These are phyloP conservation scores for Gonapodya sp. DNA, from an alignment of 192 early-diverging fungal species.

Conservation along the genomic window DNA sequence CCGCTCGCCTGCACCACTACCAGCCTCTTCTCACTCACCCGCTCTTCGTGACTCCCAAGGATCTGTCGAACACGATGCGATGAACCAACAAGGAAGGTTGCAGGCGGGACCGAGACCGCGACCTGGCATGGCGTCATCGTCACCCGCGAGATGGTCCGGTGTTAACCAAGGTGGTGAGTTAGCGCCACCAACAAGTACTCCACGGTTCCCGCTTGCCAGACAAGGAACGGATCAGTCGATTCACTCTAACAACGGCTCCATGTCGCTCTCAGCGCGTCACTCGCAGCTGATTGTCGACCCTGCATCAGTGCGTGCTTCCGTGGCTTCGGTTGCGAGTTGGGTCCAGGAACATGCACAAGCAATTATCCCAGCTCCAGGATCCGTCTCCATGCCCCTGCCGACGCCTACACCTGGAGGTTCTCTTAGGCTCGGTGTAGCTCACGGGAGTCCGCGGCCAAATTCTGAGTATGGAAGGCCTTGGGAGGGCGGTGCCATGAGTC, in stretches of 20 bases:
- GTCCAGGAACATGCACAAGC: neutral
- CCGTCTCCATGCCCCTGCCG: neutral
- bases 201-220: neutral
- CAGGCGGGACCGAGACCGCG: too few relatives aligned
- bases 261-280: neutral
- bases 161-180: too few relatives aligned
- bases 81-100: too few relatives aligned
- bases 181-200: neutral
- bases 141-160: neutral
- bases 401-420: neutral
- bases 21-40: neutral
- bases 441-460: neutral
- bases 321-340: neutral
- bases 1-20: neutral
- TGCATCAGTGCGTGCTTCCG: neutral
- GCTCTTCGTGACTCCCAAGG: neutral
- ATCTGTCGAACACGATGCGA: neutral
- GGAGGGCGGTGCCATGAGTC: neutral
- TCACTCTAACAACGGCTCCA: neutral
- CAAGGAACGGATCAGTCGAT: neutral
- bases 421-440: neutral
- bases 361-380: neutral
- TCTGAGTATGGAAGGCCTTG: neutral
- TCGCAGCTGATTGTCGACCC: neutral
- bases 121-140: neutral